These are phyloP conservation scores for Suhomyces tanzawaensis DNA, from an alignment of 805 yeast species.

Conservation along the genomic window DNA sequence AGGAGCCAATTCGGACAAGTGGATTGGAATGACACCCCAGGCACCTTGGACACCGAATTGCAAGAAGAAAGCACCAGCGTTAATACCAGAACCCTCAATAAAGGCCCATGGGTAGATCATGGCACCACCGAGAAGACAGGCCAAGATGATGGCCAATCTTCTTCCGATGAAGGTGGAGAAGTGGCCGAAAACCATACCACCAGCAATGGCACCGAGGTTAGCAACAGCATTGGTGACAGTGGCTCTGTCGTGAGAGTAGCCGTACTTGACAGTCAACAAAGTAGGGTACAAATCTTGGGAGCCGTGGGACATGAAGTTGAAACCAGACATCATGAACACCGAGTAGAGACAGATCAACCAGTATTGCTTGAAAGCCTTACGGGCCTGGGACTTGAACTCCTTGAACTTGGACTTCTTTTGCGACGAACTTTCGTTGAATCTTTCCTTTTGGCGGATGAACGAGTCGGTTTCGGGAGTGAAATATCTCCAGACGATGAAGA, in stretches of 20 bases:
- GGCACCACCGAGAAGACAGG: conserved; percentile 37
- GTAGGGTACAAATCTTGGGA: conserved; percentile 45
- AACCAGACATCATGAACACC: conserved; percentile 47
- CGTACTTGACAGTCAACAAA: conserved; percentile 32
- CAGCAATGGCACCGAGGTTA: conserved; percentile 41
- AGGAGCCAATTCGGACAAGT: conserved; percentile 59
- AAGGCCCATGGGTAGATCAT: conserved; percentile 42
- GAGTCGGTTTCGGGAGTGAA: conserved; percentile 61
- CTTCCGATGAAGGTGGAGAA: conserved; percentile 36
- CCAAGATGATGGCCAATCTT: conserved; percentile 31
- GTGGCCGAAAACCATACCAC: conserved; percentile 47
- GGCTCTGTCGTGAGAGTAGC: conserved; percentile 29
- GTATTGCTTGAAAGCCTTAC: conserved; percentile 40
- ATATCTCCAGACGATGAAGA: conserved; percentile 57
- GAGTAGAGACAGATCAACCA: conserved; percentile 62
- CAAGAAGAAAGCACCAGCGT: conserved; percentile 59
- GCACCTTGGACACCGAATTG: conserved; percentile 68
- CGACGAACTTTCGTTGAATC: conserved; percentile 11
- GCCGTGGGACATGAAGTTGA: conserved; percentile 43
- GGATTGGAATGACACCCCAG: conserved; percentile 67
- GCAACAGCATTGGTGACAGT: conserved; percentile 43
- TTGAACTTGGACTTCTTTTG: conserved; percentile 7
- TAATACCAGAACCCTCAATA: conserved; percentile 37
- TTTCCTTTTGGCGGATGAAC: conserved; percentile 39
- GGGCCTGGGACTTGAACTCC: conserved; percentile 12